Percentiles rank a stretch among this genome's conserved stretches.
Evolutionary conservation across 2,329 filamentous ascomycete species (phyloP).

Genomic region (Dendryphion nanum): DNA sequence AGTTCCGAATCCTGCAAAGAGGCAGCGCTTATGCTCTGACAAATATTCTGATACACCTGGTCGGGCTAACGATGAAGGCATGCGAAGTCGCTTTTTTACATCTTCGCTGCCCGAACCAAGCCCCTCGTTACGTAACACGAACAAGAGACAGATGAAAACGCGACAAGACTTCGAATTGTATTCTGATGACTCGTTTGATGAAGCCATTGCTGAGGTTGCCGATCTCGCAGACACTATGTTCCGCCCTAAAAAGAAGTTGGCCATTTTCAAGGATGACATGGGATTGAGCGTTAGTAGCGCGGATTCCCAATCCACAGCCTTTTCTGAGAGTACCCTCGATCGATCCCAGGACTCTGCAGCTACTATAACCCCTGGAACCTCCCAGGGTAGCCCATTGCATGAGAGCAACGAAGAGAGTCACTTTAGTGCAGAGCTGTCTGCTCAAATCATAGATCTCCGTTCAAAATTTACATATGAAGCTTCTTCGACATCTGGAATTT

Average conservation of each 20-base stretch:
- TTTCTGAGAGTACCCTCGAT: slow-evolving; percentile 12
- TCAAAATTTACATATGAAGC: slow-evolving; percentile 26
- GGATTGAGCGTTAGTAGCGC: slow-evolving; percentile 9
- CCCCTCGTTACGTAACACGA: slow-evolving; percentile 39
- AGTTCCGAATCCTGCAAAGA: slow-evolving; percentile 44
- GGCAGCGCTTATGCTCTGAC: slow-evolving; percentile 47
- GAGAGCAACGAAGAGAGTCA: slow-evolving; percentile 18
- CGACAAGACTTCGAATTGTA: slow-evolving; percentile 45
- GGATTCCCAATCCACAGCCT: not conserved
- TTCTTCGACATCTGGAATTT: not conserved
- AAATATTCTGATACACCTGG: slow-evolving; percentile 26
- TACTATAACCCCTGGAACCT: slow-evolving; percentile 32
- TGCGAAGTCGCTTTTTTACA: slow-evolving; percentile 48
- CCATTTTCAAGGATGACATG: slow-evolving; percentile 29
- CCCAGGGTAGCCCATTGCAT: slow-evolving; percentile 20
- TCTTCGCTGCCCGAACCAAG: slow-evolving; percentile 37
- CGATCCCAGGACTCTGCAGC: slow-evolving; percentile 26
- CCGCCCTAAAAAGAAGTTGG: slow-evolving; percentile 29
- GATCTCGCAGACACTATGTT: slow-evolving; percentile 31
- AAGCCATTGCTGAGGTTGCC: slow-evolving; percentile 39
- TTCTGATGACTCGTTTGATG: slow-evolving; percentile 49
- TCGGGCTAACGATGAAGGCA: slow-evolving; percentile 24
- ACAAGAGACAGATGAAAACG: slow-evolving; percentile 27
- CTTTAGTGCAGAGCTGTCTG: slow-evolving; percentile 25
- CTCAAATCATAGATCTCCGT: slow-evolving; percentile 28